A percentile compares a stretch with the other conserved stretches of the same genome.
These are phyloP conservation scores for Arabidopsis hybrid DNA, from an alignment of 441 rosid genomes.

Conservation along the genomic window DNA sequence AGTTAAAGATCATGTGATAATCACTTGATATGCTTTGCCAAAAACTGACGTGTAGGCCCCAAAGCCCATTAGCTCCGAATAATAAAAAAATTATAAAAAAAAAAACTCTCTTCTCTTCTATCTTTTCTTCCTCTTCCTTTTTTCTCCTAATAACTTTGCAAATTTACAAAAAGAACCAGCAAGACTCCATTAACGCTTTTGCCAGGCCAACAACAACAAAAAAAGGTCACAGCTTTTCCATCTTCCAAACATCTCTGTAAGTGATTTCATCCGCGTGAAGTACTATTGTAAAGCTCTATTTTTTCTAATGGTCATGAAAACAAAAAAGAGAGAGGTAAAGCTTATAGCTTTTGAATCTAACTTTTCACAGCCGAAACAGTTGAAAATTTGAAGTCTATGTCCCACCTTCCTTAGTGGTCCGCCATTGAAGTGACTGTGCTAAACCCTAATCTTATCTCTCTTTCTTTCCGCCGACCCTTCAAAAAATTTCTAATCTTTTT, in stretches of 20 bases:
- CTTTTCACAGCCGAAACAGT: conserved; percentile 46
- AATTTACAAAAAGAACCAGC: conserved; percentile 32
- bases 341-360: conserved; percentile 31
- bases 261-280: conserved; percentile 31
- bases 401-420: conserved; percentile 59
- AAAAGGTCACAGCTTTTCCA: conserved; percentile 37
- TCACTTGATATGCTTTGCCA: conserved; percentile 36
- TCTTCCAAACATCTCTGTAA: conserved; percentile 35
- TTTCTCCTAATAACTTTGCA: conserved; percentile 16
- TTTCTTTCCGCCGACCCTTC: conserved; percentile 37
- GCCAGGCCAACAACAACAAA: conserved; percentile 14
- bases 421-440: conserved; percentile 42
- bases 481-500: conserved; percentile 4
- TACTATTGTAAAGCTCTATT: conserved; percentile 19
- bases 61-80: conserved; percentile 44
- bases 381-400: conserved; percentile 40
- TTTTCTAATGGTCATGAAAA: neutral
- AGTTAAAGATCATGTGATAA: conserved; percentile 38
- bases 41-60: conserved; percentile 44
- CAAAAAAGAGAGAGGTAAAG: neutral
- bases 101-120: conserved; percentile 31
- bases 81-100: conserved; percentile 16
- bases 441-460: conserved; percentile 39
- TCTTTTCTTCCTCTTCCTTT: neutral
- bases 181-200: conserved; percentile 41